These are phyloP conservation scores for Macrophomina tecta DNA, from an alignment of 2,329 filamentous ascomycete genomes.

Conservation along the genomic window DNA sequence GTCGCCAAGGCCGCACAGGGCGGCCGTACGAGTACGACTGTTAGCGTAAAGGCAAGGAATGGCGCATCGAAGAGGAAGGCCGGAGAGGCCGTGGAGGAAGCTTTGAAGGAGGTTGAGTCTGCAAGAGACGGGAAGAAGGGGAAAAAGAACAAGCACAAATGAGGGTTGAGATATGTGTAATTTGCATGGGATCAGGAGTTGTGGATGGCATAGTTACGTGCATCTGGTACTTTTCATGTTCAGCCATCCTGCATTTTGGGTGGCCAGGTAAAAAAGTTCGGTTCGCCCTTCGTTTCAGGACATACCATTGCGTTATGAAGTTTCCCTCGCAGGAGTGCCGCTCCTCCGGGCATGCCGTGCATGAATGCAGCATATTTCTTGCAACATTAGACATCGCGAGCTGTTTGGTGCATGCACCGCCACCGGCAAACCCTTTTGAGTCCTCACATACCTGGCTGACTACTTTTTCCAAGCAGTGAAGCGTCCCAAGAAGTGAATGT, in stretches of 20 bases:
- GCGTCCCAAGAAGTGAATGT: no score
- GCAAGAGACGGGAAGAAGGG: constrained; percentile 43
- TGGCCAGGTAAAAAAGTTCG: neutral
- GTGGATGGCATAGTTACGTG: neutral
- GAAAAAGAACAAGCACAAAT: constrained; percentile 30
- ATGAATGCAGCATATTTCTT: no score
- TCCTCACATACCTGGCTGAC: no score
- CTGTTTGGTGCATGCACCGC: no score
- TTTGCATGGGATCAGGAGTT: constrained; percentile 7
- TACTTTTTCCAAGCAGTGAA: no score
- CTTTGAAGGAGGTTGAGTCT: constrained; percentile 45
- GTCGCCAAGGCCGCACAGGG: constrained; percentile 59
- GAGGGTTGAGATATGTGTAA: neutral
- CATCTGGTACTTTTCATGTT: no score
- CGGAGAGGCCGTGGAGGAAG: constrained; percentile 58
- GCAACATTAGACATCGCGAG: no score
- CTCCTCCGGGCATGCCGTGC: no score
- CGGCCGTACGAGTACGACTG: constrained; percentile 66
- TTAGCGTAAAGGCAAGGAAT: constrained; percentile 83
- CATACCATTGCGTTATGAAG: no score
- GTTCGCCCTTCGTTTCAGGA: no score
- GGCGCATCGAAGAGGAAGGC: constrained; percentile 72
- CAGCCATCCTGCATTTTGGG: neutral
- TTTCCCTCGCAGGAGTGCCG: no score
- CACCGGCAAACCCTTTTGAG: no score